Evolutionary conservation across 352 stramenopile genomes (phyloP), one percentile per base, ranked within the genome.

Genomic region (Achlya hypogyna): DNA sequence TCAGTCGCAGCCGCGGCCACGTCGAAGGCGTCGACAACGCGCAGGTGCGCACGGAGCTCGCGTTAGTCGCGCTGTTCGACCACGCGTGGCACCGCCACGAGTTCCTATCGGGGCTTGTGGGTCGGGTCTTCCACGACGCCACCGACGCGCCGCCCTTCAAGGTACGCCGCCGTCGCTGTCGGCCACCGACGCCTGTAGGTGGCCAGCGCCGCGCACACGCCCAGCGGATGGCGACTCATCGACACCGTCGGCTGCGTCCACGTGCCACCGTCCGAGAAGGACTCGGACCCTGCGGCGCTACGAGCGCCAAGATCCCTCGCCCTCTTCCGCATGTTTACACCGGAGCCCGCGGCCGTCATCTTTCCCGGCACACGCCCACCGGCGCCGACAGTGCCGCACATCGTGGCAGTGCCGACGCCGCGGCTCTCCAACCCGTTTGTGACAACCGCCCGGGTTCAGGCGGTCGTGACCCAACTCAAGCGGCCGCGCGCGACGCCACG

Each of bases 21-120:
- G 16, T 65, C 16, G 59, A 65, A 58, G 59, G 59, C 29, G n/a
- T 58, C 29, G 42, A 65, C 32, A 56, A 56, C 25, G n/a, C n/a
- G 18, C 29, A 31, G 4, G 5, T 5, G 4, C 1, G 53, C 16
- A 43, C 43, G 4, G 59, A 65, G 5, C 14, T 65, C 0, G 59
- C 22, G 47, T 23, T 65, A 20, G 18, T 23, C 32, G 29, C 18
- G 35, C 32, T 65, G 6, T 65, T 53, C 29, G 59, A 65, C 47
- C 47, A 53, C 28, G 31, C 59, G 42, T 65, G 59, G 59, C 27
- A 32, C 35, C 59, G 59, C 5, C 27, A 65, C 22, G 59, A 65
- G 20, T 65, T 65, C 25, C 42, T 65, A 18, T 32, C 59, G 27
- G 31, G 18, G 1, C 27, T 65, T 2, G 35, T 65, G 2, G 59